Evolutionary conservation across 768 basidiomycete genomes (phyloP), one percentile per base, ranked within the genome.

Genomic region (Erythrobasidium yunnanense): DNA sequence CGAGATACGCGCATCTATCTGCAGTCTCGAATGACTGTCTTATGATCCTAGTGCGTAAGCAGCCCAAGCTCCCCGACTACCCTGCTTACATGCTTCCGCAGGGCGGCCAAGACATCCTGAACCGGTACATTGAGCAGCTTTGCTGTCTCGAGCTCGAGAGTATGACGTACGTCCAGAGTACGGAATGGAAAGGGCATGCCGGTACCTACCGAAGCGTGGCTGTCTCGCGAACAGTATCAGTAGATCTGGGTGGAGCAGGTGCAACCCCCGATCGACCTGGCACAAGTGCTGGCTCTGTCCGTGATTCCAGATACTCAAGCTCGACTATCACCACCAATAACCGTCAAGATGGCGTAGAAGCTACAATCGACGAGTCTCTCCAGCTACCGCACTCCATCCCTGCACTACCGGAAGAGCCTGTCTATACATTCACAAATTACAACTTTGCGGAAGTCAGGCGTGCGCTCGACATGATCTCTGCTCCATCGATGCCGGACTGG

Each of bases 191-290:
- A 0, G 83, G 88, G n/a, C 90, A 96, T 77, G 90, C 90, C 74
- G 93, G 93, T 2, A 92, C 92, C 0, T 97, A 97, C 76, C 86
- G 93, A 58, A 88, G 87, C 70, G 88, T 96, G 25, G 89, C 90
- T 0, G 86, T 92, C 20, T 85, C 88, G 1, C 83, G 86, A 11
- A 79, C 79, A 67, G 80, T 80, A 67, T 80, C 81, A 49, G 85
- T 90, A 52, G 27, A 68, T 27, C 33, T 42, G 23, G 58, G 60
- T 33, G 60, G 60, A 25, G 29, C n/a, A 6, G 25, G 47, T 35
- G 38, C n/a, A n/a, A n/a, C n/a, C n/a, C n/a, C n/a, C n/a, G n/a
- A n/a, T n/a, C n/a, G n/a, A n/a, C n/a, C n/a, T n/a, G n/a, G n/a
- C n/a, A n/a, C n/a, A n/a, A n/a, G n/a, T n/a, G n/a, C n/a, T n/a